Base-by-base conservation (phyloP, 2,329 filamentous ascomycete genomes). In the Emergomyces africanus region DNA sequence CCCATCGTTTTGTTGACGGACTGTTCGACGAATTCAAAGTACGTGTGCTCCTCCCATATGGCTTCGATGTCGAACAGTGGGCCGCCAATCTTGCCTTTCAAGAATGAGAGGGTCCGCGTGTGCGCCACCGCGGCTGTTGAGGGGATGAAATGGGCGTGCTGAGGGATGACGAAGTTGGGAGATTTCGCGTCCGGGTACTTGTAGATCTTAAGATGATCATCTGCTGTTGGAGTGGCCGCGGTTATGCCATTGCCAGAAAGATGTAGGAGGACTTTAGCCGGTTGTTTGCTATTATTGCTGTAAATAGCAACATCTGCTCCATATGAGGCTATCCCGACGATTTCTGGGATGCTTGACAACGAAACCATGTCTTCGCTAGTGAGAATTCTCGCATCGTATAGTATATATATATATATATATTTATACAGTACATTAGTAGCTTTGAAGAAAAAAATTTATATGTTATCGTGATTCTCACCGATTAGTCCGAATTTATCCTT, bases 11-110 rank as follows among this genome's bases (percentile, higher is more conserved):
- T 81, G 62, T 83, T 83, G 0, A 89, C 86, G 1, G 82, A 82
- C 12, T 86, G 79, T 59, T 84, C 82, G 1, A 71, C 82, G 68
- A 91, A 91, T 68, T 90, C 86, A 64, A 81, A 86, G 49, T 79
- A 78, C 0, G 85, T 87, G 68, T 92, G 87, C 70, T 90, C 86
- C 8, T 90, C 86, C 88, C 88, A 92, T 54, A 90, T 84, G 1
- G 79, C 79, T 67, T 91, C 88, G 9, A 91, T 80, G 64, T 90
- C 85, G 66, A 90, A 89, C 61, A 78, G 81, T 0, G 87, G 87
- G 0, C 87, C 88, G 0, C 75, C 74, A 2, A 87, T 72, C 1
- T 80, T 72, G 5, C 78, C 78, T 66, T 89, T 89, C 8, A 90
- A 66, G 63, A 88, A 88, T 0, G 77, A 73, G 2, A 89, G 71